Base-by-base conservation (phyloP, 768 basidiomycete genomes). In the Boletus sp. region DNA sequence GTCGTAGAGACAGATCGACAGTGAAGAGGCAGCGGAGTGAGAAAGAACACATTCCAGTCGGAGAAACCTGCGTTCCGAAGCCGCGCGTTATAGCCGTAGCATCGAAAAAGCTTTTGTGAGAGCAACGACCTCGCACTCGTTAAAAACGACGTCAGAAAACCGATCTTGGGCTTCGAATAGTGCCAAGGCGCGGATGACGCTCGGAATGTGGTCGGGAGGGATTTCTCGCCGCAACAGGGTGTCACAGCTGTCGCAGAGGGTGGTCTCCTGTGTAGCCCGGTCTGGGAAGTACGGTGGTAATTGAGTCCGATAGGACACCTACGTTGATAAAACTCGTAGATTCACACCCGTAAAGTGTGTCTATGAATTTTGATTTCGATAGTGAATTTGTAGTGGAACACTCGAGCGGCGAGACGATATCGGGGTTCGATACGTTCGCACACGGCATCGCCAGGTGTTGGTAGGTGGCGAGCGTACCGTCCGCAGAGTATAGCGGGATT, bases 31-130 rank as follows among this genome's bases (percentile, higher is more conserved):
- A n/a, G 21, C 4, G 33, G 19, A 11, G 14, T 25, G 32, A 37
- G 21, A 25, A 35, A 43, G 46, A 15, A 7, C 1, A 6, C 27
- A 21, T 17, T 4, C 45, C 8, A 15, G 11, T 13, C 38, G 29
- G 27, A 32, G 35, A 46, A 33, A 46, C n/a, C 34, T 21, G 19
- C 5, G 27, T 33, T 29, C 13, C 15, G 1, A 4, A 30, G 37
- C 15, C 15, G 49, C n/a, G 27, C 21, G 35, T 44, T 30, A 67
- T 8, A 64, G 33, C n/a, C 38, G 62, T 27, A 67, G 32, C 63
- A 55, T 62, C 27, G 60, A 67, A 23, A 65, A 67, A 7, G 60
- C 60, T 3, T 53, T 32, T 2, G 65, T 58, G 43, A 67, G 53
- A 4, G 59, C 27, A 4, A 34, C 34, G 35, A 67, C 30, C 1